Percentiles rank a stretch among this genome's conserved stretches.
These are phyloP conservation scores for Trichophyton mentagrophytes DNA, from an alignment of 2,329 filamentous ascomycete genomes.

Conservation along the genomic window DNA sequence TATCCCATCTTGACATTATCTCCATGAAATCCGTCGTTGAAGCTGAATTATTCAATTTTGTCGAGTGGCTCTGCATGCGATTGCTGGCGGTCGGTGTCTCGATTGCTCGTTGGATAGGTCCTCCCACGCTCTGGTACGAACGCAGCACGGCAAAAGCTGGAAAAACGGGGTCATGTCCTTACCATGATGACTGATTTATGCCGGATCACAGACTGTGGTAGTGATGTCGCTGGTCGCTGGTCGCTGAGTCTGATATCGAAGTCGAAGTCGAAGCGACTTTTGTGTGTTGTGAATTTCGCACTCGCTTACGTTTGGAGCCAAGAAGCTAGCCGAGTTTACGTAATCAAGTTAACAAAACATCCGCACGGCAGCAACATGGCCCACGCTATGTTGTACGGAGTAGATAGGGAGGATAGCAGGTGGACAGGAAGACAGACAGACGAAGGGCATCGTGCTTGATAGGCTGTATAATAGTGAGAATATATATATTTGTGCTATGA, in stretches of 20 bases:
- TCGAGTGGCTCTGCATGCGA: not conserved
- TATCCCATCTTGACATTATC: not conserved
- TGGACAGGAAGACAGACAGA: no score
- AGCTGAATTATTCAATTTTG: not conserved
- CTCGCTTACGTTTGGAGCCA: slow-evolving; percentile 7
- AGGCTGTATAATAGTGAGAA: no score
- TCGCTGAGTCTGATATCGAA: slow-evolving; percentile 28
- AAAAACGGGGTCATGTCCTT: slow-evolving; percentile 19
- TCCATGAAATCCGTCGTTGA: not conserved
- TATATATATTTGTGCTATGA: no score
- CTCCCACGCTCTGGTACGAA: slow-evolving; percentile 13
- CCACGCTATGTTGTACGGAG: no score
- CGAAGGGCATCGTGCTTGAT: no score
- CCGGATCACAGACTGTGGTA: slow-evolving; percentile 26
- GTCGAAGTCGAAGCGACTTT: slow-evolving; percentile 18
- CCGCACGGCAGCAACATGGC: slow-evolving; percentile 16
- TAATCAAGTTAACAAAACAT: slow-evolving; percentile 12
- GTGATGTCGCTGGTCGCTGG: slow-evolving; percentile 14
- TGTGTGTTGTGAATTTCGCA: slow-evolving; percentile 4
- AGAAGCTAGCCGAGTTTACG: slow-evolving; percentile 20
- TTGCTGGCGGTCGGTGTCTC: not conserved
- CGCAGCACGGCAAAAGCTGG: slow-evolving; percentile 9
- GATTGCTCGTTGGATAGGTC: slow-evolving; percentile 5
- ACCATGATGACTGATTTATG: slow-evolving; percentile 38
- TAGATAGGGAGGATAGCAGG: no score